Percentiles rank a stretch among this genome's conserved stretches.
Conservation (phyloP, 805 yeast species). For the Suhomyces prunicola region DNA sequence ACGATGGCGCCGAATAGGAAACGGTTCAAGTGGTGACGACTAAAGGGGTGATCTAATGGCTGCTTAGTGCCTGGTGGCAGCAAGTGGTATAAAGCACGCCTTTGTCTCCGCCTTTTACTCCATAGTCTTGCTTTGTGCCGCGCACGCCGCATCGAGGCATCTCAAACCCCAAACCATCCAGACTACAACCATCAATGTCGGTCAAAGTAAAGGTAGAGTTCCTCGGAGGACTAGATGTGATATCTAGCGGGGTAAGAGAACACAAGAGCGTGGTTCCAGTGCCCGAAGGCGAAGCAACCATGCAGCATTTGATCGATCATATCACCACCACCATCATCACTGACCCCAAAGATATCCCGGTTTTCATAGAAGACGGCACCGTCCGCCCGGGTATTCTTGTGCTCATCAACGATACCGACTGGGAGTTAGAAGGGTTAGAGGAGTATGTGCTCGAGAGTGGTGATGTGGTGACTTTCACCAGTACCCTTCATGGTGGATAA, state of each 20-base stretch:
- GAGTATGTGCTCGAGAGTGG: slow-evolving; percentile 71
- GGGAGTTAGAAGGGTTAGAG: slow-evolving; percentile 93
- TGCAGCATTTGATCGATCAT: slow-evolving; percentile 53
- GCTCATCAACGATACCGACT: slow-evolving; percentile 88
- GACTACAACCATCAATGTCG: slow-evolving; percentile 11
- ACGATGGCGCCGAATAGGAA: no score
- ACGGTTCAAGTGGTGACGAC: no score
- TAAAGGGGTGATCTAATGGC: no score
- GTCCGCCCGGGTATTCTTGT: slow-evolving; percentile 92
- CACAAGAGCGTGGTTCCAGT: slow-evolving; percentile 46
- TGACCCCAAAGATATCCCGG: slow-evolving; percentile 61
- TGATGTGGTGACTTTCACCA: slow-evolving; percentile 82
- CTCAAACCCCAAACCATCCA: background rate
- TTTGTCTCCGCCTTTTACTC: no score
- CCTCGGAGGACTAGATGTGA: slow-evolving; percentile 80
- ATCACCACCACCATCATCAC: slow-evolving; percentile 54
- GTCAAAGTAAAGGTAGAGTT: slow-evolving; percentile 42
- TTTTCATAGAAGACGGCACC: slow-evolving; percentile 77
- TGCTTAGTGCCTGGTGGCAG: no score
- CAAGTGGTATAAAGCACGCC: no score
- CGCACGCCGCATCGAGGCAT: background rate
- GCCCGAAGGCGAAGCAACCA: slow-evolving; percentile 41
- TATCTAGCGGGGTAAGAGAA: slow-evolving; percentile 58
- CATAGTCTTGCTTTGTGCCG: background rate
- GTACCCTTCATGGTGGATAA: slow-evolving; percentile 93